These are phyloP conservation scores for Globisporangium solare DNA, from an alignment of 352 stramenopile species.

Conservation along the genomic window DNA sequence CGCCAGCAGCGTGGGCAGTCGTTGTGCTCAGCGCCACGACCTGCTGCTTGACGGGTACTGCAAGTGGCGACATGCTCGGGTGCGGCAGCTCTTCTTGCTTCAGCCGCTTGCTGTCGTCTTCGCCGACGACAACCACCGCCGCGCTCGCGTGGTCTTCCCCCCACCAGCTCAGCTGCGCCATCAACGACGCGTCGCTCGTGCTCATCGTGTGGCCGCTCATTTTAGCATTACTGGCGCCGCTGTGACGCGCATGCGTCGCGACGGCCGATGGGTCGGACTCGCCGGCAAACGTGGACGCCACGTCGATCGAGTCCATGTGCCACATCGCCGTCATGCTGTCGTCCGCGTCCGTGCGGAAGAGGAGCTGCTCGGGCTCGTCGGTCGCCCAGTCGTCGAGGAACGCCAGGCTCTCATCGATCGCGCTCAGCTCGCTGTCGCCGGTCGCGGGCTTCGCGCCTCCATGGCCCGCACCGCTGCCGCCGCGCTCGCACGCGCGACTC, in stretches of 20 bases:
- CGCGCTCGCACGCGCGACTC: no score
- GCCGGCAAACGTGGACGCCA: slow-evolving; percentile 13
- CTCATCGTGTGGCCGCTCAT: not conserved
- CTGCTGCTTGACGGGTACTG: slow-evolving; percentile 20
- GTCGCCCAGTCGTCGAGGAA: slow-evolving; percentile 22
- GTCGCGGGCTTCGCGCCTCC: not conserved
- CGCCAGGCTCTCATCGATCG: slow-evolving; percentile 13
- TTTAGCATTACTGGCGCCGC: no score
- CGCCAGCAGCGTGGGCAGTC: not conserved
- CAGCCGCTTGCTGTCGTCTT: not conserved
- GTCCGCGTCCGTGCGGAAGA: slow-evolving; percentile 15
- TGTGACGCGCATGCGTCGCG: no score
- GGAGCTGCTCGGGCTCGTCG: slow-evolving; percentile 12
- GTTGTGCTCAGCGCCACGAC: not conserved
- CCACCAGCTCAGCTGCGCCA: not conserved
- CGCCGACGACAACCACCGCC: not conserved
- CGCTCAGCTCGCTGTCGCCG: not conserved
- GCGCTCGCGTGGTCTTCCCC: not conserved
- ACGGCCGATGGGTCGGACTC: not conserved
- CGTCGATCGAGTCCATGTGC: slow-evolving; percentile 25
- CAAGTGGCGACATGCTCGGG: slow-evolving; percentile 10
- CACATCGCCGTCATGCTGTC: slow-evolving; percentile 24
- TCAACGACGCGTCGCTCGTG: not conserved
- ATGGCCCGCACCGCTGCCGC: not conserved
- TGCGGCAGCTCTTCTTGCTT: not conserved